Conservation (phyloP, 441 rosid genomes). For the Kokia cookei region DNA sequence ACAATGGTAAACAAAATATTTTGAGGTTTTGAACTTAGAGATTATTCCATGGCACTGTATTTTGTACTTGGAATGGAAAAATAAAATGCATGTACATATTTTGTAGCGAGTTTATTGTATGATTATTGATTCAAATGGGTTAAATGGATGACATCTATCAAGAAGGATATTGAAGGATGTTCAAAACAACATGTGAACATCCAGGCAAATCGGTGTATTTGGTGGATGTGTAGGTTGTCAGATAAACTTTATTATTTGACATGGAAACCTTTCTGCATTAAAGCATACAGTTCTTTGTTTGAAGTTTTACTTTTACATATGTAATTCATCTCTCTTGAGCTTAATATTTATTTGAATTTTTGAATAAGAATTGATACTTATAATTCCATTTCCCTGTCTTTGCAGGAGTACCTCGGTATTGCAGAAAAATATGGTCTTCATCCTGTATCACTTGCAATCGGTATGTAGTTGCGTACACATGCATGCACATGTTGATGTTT, state of each 20-base stretch:
- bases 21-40: not conserved
- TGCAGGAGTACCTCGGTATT: constrained; percentile 42
- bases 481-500: not conserved
- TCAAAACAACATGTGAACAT: not conserved
- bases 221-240: not conserved
- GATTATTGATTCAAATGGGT: not conserved
- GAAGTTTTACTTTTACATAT: not conserved
- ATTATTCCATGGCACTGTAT: not conserved
- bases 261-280: not conserved
- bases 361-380: not conserved
- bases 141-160: not conserved
- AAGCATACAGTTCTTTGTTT: not conserved
- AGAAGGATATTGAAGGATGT: constrained; percentile 1
- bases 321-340: not conserved
- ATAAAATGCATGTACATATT: not conserved
- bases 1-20: constrained; percentile 26
- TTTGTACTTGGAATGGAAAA: not conserved
- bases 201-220: not conserved
- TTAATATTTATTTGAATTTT: not conserved
- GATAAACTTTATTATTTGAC: not conserved
- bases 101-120: not conserved
- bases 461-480: constrained; percentile 17
- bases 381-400: constrained; percentile 1
- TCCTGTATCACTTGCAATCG: constrained; percentile 55
- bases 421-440: constrained; percentile 38